These are phyloP conservation scores for Ziziphus jujuba DNA, from an alignment of 306 rosid species.

Conservation along the genomic window DNA sequence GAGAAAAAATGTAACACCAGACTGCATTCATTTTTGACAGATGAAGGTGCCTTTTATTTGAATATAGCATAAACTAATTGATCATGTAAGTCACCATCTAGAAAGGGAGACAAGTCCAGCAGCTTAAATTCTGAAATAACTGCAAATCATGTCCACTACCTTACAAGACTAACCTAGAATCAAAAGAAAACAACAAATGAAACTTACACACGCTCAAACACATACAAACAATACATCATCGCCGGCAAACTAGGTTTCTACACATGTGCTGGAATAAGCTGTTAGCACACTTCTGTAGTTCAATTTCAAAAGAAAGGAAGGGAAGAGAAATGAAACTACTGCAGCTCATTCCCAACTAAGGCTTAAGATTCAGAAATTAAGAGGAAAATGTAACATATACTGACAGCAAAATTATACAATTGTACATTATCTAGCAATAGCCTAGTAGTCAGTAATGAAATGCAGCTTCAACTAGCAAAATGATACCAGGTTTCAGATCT, in stretches of 20 bases:
- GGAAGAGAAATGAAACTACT: background rate
- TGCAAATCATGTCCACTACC: background rate
- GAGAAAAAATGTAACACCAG: too few relatives aligned
- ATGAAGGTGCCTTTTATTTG: constrained; percentile 1
- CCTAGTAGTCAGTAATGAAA: constrained; percentile 5
- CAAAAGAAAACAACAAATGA: background rate
- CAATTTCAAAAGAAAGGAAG: background rate
- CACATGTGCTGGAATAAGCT: background rate
- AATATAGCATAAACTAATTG: background rate
- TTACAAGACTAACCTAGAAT: background rate
- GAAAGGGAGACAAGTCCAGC: constrained; percentile 4
- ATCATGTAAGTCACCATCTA: background rate
- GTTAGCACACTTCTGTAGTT: too few relatives aligned
- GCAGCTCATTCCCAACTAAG: background rate
- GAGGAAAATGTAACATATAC: background rate
- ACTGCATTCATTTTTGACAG: background rate
- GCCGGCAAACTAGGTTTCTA: background rate
- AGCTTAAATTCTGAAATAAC: background rate
- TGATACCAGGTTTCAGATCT: constrained; percentile 92
- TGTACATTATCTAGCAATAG: constrained; percentile 12
- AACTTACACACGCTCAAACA: too few relatives aligned
- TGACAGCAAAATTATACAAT: background rate
- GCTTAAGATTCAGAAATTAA: background rate
- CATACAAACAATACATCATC: too few relatives aligned
- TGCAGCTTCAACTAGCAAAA: constrained; percentile 18